Conservation (phyloP, 108 stramenopile species). For the Cyclotella kingstonii region DNA sequence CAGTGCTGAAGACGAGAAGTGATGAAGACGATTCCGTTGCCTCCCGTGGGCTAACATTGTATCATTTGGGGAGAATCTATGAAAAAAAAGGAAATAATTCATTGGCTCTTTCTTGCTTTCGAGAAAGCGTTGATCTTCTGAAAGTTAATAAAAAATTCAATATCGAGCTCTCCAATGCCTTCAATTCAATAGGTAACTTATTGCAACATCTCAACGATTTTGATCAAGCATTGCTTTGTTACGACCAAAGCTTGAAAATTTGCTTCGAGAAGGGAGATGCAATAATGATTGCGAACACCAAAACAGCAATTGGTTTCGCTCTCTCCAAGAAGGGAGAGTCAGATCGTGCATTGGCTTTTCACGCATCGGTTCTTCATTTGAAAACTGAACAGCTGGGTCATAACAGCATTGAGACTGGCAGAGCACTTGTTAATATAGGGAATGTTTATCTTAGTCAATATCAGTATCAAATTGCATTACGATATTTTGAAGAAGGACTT, state of each 20-base stretch:
- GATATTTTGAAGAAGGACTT: conserved; percentile 54
- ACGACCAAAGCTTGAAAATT: conserved; percentile 46
- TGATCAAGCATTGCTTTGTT: conserved; percentile 39
- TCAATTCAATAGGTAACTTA: conserved; percentile 44
- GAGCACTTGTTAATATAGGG: conserved; percentile 43
- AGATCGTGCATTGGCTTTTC: conserved; percentile 39
- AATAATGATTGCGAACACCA: conserved; percentile 42
- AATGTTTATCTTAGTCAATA: conserved; percentile 37
- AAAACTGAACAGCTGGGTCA: conserved; percentile 35
- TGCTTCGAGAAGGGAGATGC: conserved; percentile 27
- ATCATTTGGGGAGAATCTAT: conserved; percentile 31
- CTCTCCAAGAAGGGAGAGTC: conserved; percentile 20
- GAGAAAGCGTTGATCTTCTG: conserved; percentile 22
- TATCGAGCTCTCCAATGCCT: conserved; percentile 42
- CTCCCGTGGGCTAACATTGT: conserved; percentile 21
- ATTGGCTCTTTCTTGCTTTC: conserved; percentile 30
- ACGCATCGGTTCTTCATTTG: conserved; percentile 37
- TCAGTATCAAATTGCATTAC: conserved; percentile 5
- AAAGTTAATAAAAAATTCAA: conserved; percentile 16
- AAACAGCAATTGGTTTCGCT: conserved; percentile 45
- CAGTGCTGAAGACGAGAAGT: conserved; percentile 12
- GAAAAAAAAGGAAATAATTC: conserved; percentile 15
- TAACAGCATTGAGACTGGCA: conserved; percentile 37
- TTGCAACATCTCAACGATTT: conserved; percentile 24
- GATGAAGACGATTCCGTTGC: conserved; percentile 24